Evolutionary conservation across 129 eudicot genomes (phyloP).

Genomic region (Flaveria linearis): DNA sequence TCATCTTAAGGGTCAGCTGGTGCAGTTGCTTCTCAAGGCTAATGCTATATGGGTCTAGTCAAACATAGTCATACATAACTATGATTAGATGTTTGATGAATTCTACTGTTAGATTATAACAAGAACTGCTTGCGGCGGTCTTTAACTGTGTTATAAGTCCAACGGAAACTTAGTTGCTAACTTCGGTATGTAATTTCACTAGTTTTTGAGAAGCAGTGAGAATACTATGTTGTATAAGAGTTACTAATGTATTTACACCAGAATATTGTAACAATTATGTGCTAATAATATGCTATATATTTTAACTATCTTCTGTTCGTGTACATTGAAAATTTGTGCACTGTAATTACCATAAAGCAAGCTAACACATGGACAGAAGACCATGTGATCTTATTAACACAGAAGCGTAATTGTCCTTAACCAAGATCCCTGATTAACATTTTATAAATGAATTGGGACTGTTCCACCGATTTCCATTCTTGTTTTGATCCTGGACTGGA

Average conservation of each 20-base stretch:
- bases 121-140: constrained; percentile 11
- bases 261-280: not conserved
- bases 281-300: constrained; percentile 2
- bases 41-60: constrained; percentile 78
- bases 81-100: constrained; percentile 21
- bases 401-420: not conserved
- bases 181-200: constrained; percentile 24
- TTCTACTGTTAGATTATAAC: constrained; percentile 17
- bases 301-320: not conserved
- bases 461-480: too few relatives aligned
- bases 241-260: not conserved
- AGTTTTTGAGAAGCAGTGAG: constrained; percentile 24
- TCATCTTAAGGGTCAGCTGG: constrained; percentile 65
- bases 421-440: not conserved
- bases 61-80: not conserved
- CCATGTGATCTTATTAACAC: not conserved
- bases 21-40: constrained; percentile 65
- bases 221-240: constrained; percentile 12
- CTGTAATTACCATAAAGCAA: constrained; percentile 9
- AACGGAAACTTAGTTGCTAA: constrained; percentile 25
- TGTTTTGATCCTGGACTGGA: too few relatives aligned
- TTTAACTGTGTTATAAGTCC: constrained; percentile 5
- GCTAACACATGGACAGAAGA: not conserved
- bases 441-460: too few relatives aligned
- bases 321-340: constrained; percentile 1